These are phyloP conservation scores for Tephrocybe sp. DNA, from an alignment of 768 basidiomycete species.

Conservation along the genomic window DNA sequence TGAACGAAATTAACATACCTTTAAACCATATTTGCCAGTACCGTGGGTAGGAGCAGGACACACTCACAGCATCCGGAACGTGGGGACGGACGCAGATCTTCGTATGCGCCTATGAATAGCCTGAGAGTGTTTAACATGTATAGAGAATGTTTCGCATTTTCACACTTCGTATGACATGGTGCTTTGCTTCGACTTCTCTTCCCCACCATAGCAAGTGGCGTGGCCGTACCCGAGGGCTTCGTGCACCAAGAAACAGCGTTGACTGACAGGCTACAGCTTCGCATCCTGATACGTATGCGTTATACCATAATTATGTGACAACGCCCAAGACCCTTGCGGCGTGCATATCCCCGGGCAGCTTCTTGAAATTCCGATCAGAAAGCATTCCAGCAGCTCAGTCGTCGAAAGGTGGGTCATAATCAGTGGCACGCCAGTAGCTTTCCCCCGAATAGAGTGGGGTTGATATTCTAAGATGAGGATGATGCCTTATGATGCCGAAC, in stretches of 20 bases:
- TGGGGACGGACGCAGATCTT: conserved; percentile 4
- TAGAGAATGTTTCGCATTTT: not conserved
- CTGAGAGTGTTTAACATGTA: not conserved
- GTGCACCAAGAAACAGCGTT: no score
- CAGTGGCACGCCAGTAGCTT: not conserved
- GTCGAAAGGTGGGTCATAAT: not conserved
- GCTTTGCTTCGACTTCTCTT: conserved; percentile 2
- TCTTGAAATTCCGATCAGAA: conserved; percentile 8
- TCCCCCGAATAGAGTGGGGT: conserved; percentile 1
- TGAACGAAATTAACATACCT: not conserved
- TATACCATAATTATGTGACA: no score
- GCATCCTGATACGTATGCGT: no score
- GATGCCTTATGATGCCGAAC: not conserved
- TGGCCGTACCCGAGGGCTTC: no score
- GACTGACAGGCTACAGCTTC: no score
- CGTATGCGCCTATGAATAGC: conserved; percentile 1
- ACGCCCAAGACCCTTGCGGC: not conserved
- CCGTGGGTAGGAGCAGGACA: not conserved
- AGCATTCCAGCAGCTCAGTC: not conserved
- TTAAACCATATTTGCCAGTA: conserved; percentile 1
- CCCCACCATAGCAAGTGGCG: no score
- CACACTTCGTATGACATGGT: no score
- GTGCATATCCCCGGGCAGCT: not conserved
- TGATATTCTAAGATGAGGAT: not conserved
- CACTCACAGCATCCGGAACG: not conserved